These are phyloP conservation scores for Aurinia saxatilis DNA, from an alignment of 345 rosid species.

Conservation along the genomic window DNA sequence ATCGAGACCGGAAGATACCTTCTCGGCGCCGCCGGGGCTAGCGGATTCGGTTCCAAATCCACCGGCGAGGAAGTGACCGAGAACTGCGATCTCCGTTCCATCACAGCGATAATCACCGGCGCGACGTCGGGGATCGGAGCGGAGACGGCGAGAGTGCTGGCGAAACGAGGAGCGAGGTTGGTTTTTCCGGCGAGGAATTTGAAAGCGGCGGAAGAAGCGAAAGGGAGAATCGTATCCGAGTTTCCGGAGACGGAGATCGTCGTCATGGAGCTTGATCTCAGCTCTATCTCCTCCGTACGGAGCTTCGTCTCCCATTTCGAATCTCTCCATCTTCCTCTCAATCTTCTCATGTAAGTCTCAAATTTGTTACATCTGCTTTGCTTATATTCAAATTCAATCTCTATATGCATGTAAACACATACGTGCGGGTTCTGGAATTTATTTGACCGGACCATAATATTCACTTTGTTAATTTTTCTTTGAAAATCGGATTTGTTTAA, in stretches of 20 bases:
- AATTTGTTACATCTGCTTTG: background rate
- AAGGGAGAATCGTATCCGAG: slow-evolving; percentile 54
- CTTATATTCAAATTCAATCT: background rate
- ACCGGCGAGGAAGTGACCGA: slow-evolving; percentile 76
- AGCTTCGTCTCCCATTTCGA: slow-evolving; percentile 66
- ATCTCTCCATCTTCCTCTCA: slow-evolving; percentile 61
- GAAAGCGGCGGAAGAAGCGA: slow-evolving; percentile 75
- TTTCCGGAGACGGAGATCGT: slow-evolving; percentile 56
- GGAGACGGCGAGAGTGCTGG: slow-evolving; percentile 83
- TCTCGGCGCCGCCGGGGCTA: slow-evolving; percentile 66
- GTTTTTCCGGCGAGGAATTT: slow-evolving; percentile 76
- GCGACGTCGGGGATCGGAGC: slow-evolving; percentile 99
- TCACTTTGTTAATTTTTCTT: background rate
- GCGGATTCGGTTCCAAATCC: slow-evolving; percentile 88
- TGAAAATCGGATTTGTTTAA: background rate
- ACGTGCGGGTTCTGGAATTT: background rate
- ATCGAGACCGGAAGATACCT: slow-evolving; percentile 68
- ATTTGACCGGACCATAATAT: slow-evolving; percentile 14
- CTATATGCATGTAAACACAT: slow-evolving; percentile 12
- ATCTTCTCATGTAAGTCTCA: slow-evolving; percentile 72
- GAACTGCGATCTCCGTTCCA: slow-evolving; percentile 48
- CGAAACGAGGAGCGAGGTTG: slow-evolving; percentile 71
- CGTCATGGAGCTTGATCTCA: slow-evolving; percentile 87
- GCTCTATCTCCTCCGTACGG: slow-evolving; percentile 70
- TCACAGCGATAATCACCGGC: slow-evolving; percentile 88